A percentile compares a stretch with the other conserved stretches of the same genome.
Conservation (phyloP, 1,284 basidiomycete genomes). For the Cerrena zonata region DNA sequence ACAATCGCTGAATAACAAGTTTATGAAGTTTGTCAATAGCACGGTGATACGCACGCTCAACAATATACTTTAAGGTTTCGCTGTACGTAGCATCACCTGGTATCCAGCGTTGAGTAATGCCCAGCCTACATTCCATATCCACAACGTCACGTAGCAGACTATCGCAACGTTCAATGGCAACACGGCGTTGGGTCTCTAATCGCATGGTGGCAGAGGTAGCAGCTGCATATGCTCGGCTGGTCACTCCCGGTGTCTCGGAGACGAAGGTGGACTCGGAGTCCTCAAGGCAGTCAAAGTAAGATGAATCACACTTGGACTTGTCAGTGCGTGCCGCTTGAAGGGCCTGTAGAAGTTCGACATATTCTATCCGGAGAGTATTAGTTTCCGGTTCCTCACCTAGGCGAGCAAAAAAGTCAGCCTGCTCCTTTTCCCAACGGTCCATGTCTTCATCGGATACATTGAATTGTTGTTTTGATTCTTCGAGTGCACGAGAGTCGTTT, state of each 20-base stretch:
- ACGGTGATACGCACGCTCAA: slow-evolving; percentile 15
- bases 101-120: slow-evolving; percentile 10
- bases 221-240: background rate
- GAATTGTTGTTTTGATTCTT: slow-evolving; percentile 11
- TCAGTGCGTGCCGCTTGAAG: too few species aligned
- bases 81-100: too few species aligned
- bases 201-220: slow-evolving; percentile 3
- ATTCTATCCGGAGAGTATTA: slow-evolving; percentile 8
- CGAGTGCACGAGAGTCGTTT: slow-evolving; percentile 17
- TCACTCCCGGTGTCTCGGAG: background rate
- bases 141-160: slow-evolving; percentile 10
- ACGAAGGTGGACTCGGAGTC: background rate
- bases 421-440: slow-evolving; percentile 11
- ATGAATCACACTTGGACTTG: background rate
- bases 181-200: slow-evolving; percentile 9
- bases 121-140: slow-evolving; percentile 18
- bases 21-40: slow-evolving; percentile 24
- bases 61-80: slow-evolving; percentile 9
- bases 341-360: slow-evolving; percentile 13
- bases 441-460: slow-evolving; percentile 10
- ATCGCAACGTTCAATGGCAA: slow-evolving; percentile 2
- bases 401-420: slow-evolving; percentile 6
- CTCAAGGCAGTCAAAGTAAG: background rate
- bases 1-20: too few species aligned
- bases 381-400: slow-evolving; percentile 12